Evolutionary conservation across 169 alveolate genomes (phyloP), one percentile per base, ranked within the genome.

Genomic region (Plasmodium ovale): DNA sequence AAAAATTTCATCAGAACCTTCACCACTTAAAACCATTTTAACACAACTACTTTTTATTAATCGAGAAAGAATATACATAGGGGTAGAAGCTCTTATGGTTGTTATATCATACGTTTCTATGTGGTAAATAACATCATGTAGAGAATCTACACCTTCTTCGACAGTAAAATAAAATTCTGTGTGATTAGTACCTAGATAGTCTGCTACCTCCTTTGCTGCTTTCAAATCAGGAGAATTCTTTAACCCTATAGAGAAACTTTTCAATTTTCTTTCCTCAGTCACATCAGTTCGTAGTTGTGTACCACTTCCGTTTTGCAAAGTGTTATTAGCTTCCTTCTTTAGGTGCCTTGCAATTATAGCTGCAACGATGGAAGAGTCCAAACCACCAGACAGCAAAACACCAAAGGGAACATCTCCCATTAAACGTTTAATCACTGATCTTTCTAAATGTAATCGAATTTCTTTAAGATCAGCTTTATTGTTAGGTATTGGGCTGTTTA

Each of bases 391-490:
- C 37, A 96, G 92, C 59, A 96, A 88, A 59, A 94, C 89, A 19
- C 97, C 98, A 54, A 94, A 95, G 16, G 98, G 98, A 19, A 94
- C 97, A 71, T 96, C 98, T 67, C 96, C 72, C 90, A 82, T 87
- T n/a, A 89, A 67, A 70, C 95, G 51, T 87, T 87, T 88, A 4
- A 79, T 54, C 29, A 87, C 92, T 10, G 93, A 74, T 9, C 56
- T 23, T 39, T 67, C 87, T 58, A 92, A 71, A 10, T 64, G 62
- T 27, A 72, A 39, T 9, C 91, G 87, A 16, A 89, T 79, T 59
- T 67, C 14, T 21, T 85, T 47, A 39, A 85, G 68, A 12, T 72
- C 85, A 0, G 56, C 74, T 49, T 67, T 72, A 53, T 35, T 85
- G 12, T 85, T 85, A 1, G 89, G 89, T 49, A 71, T 71, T 16